A percentile compares a stretch with the other conserved stretches of the same genome.
Conservation (phyloP, 208 protist species). For the Phytomonas francai region DNA sequence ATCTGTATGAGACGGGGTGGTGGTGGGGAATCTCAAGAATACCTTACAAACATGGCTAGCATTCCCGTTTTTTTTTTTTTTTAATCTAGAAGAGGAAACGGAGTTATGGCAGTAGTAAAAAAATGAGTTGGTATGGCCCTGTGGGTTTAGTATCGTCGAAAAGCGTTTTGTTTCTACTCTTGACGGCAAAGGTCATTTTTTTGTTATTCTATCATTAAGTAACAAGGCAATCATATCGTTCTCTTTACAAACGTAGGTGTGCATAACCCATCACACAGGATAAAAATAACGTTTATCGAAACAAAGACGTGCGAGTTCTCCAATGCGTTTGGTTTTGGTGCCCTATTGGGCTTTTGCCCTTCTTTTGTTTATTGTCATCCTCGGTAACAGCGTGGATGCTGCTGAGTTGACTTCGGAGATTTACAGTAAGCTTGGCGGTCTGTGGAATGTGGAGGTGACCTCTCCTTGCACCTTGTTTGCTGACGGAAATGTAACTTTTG, state of each 20-base stretch:
- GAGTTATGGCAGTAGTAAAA: too few relatives aligned
- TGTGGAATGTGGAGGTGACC: conserved; percentile 53
- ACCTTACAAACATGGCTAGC: too few relatives aligned
- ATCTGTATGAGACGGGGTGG: too few relatives aligned
- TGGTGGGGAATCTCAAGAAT: too few relatives aligned
- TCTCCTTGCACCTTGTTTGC: conserved; percentile 27
- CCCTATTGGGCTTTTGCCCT: conserved; percentile 9
- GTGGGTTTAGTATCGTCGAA: too few relatives aligned
- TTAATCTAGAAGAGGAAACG: too few relatives aligned
- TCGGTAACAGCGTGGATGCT: conserved; percentile 12
- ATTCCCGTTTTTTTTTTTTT: too few relatives aligned
- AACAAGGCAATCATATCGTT: conserved; percentile 8
- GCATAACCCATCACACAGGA: not conserved
- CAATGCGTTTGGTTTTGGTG: not conserved
- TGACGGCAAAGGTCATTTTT: too few relatives aligned
- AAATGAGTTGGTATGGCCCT: too few relatives aligned
- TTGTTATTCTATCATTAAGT: too few relatives aligned
- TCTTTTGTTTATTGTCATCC: conserved; percentile 1
- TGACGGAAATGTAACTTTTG: conserved; percentile 27
- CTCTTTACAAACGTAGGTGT: conserved; percentile 1
- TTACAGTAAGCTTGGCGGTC: conserved; percentile 35
- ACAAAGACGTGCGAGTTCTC: conserved; percentile 3
- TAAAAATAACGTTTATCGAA: not conserved
- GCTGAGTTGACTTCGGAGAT: conserved; percentile 31
- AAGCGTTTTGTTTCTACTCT: too few relatives aligned